Base-by-base conservation (phyloP, 371 early-diverging fungal genomes). In the Mortierella polycephala region DNA sequence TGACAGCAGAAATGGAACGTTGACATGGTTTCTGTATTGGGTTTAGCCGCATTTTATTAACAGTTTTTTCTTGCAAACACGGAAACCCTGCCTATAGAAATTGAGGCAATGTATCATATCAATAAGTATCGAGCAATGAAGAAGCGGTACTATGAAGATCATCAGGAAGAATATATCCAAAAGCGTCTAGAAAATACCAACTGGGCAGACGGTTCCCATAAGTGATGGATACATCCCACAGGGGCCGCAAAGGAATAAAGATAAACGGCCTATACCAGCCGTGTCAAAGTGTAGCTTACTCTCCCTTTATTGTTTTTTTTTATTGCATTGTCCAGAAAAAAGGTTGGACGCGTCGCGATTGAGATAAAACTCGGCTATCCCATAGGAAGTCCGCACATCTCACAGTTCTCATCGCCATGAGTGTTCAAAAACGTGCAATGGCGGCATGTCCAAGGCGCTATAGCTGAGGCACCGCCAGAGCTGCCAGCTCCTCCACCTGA, bases 351-450 rank as follows among this genome's bases (percentile, higher is more conserved):
- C 7, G 20, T 13, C 20, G 16, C 14, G 49, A 13, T 30, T 14
- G 23, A 14, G 9, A 49, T 12, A 60, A 23, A 60, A 8, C 44
- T 23, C 41, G n/a, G 10, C 72, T 72, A 79, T 66, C 80, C 76
- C 74, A 71, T 71, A 11, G 96, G 96, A 62, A 96, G 85, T 8
- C 94, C 96, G 74, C 99, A 99, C 92, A 99, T 96, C 64, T 96
- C 96, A 84, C 99, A 99, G 60, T 82, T 90, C 60, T 85, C 88
- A 40, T 84, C 75, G 0, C 85, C 77, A 14, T 84, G 81, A 37
- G 87, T 82, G 81, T 99, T 99, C 18, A 85, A 81, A 86, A 91
- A 98, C 12, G 99, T 99, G 83, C 99, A 98, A 75, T 96, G 94
- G 70, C 89, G 85, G 84, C 99, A 99, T 11, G 89, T 85, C 90